Evolutionary conservation across 768 basidiomycete species (phyloP).

Genomic region (Austroboletus festivus): DNA sequence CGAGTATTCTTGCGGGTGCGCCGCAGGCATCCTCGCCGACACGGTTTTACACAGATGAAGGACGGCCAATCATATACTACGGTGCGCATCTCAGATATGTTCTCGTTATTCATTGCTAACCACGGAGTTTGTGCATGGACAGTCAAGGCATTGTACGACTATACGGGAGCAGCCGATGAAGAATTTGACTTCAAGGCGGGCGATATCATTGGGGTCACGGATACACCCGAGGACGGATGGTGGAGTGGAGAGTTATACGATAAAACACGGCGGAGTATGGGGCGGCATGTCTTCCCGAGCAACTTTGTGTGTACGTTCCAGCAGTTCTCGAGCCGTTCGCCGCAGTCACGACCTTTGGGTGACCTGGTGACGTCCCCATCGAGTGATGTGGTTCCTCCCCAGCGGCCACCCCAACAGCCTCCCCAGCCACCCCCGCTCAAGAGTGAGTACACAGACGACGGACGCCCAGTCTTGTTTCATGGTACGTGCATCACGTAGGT

Average conservation of each 20-base stretch:
- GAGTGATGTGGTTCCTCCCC: no score
- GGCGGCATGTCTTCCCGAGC: conserved; percentile 81
- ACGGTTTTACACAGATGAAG: conserved; percentile 78
- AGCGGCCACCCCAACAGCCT: no score
- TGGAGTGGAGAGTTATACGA: conserved; percentile 87
- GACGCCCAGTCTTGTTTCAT: no score
- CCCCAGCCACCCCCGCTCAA: no score
- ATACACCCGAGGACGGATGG: conserved; percentile 96
- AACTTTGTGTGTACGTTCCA: conserved; percentile 83
- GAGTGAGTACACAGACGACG: no score
- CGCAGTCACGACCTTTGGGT: no score
- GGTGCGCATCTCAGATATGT: conserved; percentile 61
- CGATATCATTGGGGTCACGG: conserved; percentile 93
- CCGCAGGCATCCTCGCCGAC: conserved; percentile 48
- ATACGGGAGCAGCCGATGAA: conserved; percentile 77
- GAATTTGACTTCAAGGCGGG: conserved; percentile 96
- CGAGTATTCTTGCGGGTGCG: no score
- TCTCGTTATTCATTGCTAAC: background rate
- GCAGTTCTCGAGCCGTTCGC: no score
- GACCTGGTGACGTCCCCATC: no score
- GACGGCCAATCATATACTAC: conserved; percentile 81
- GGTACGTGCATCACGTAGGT: no score
- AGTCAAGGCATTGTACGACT: conserved; percentile 92
- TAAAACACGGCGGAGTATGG: conserved; percentile 64
- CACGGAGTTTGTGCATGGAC: background rate